phyloP scores from a whole-genome alignment of 345 rosid species.

The Diplotaxis tenuifolia region DNA sequence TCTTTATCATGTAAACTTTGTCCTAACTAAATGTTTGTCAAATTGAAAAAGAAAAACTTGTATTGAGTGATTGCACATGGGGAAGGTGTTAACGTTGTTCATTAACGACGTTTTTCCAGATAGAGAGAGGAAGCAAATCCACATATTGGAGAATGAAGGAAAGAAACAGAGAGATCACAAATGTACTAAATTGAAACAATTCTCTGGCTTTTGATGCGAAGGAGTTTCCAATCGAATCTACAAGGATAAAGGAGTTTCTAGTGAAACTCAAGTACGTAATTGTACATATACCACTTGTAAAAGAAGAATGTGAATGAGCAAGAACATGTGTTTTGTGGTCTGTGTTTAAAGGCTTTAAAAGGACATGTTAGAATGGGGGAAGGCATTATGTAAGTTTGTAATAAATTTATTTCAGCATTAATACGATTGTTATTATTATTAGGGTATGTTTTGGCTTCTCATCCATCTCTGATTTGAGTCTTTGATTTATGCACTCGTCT shows the following conservation, averaged over 20 bases:
- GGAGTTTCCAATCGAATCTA: conserved; percentile 2
- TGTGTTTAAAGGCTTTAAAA: conserved; percentile 9
- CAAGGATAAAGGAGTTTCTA: not conserved
- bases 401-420: not conserved
- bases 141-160: not conserved
- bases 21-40: not conserved
- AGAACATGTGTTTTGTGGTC: conserved; percentile 18
- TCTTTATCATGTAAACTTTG: not conserved
- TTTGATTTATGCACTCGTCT: not conserved
- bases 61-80: not conserved
- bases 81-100: conserved; percentile 5
- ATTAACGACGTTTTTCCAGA: conserved; percentile 1
- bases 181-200: not conserved
- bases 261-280: conserved; percentile 16
- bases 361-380: not conserved
- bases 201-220: not conserved
- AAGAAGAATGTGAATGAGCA: conserved; percentile 16
- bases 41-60: not conserved
- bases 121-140: conserved; percentile 5
- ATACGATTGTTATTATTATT: conserved; percentile 1
- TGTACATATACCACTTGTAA: conserved; percentile 29
- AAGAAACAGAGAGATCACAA: not conserved
- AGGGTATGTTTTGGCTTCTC: not conserved
- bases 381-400: conserved; percentile 24
- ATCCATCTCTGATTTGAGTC: not conserved